Conservation (phyloP, 495 filamentous ascomycete species). For the Haplographium delicatum region DNA sequence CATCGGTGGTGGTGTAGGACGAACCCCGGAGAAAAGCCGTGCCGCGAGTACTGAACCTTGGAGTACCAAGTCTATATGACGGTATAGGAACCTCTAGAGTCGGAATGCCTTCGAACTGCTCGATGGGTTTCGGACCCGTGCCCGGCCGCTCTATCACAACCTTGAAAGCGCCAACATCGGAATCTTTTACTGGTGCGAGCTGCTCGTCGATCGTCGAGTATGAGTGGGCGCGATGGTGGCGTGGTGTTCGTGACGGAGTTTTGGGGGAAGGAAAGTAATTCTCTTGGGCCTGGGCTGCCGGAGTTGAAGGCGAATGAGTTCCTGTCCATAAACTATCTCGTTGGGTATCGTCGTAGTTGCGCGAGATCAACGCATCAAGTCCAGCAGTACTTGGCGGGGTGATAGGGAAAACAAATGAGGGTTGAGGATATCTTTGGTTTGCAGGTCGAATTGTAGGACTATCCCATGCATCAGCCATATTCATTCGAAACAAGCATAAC, state of each 20-base stretch:
- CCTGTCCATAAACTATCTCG: constrained; percentile 47
- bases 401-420: constrained; percentile 53
- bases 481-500: neutral
- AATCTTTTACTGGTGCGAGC: constrained; percentile 39
- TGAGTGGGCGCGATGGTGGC: constrained; percentile 51
- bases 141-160: constrained; percentile 78
- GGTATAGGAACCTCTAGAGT: constrained; percentile 78
- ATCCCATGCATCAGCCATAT: constrained; percentile 13
- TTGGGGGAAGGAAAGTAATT: constrained; percentile 26
- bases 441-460: constrained; percentile 57
- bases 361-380: constrained; percentile 38
- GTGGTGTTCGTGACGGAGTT: constrained; percentile 13
- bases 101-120: constrained; percentile 44
- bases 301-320: constrained; percentile 30
- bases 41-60: constrained; percentile 72
- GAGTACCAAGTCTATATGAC: constrained; percentile 77
- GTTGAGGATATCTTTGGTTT: constrained; percentile 53
- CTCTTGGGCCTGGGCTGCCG: constrained; percentile 24
- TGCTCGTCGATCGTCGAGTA: constrained; percentile 58
- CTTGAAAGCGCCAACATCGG: constrained; percentile 65
- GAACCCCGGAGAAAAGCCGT: constrained; percentile 80
- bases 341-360: constrained; percentile 34
- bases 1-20: constrained; percentile 51
- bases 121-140: constrained; percentile 61
- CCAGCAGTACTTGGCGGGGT: constrained; percentile 52